Conservation (phyloP, 257 asterid genomes). For the Solanum chilense region DNA sequence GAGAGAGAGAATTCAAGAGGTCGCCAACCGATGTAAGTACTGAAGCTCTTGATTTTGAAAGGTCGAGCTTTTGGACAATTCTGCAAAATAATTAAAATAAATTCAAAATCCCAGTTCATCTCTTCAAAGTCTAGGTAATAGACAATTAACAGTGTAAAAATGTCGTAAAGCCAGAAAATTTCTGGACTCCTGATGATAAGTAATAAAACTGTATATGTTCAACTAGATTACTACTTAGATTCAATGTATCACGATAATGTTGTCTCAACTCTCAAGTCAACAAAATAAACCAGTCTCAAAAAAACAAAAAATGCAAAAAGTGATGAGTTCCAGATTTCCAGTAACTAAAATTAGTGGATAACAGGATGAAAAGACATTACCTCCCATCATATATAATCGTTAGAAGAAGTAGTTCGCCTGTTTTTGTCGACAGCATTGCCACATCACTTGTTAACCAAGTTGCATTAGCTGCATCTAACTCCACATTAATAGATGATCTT, state of each 20-base stretch:
- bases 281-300: background rate
- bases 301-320: background rate
- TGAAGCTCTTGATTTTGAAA: constrained; percentile 94
- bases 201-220: background rate
- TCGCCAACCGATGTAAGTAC: constrained; percentile 85
- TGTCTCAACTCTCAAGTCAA: background rate
- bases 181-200: background rate
- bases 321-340: background rate
- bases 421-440: constrained; percentile 82
- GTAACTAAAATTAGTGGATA: background rate
- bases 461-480: constrained; percentile 90
- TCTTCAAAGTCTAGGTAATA: background rate
- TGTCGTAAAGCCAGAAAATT: background rate
- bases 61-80: constrained; percentile 88
- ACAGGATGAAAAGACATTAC: constrained; percentile 21
- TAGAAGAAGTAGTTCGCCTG: constrained; percentile 89
- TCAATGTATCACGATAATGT: background rate
- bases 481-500: constrained; percentile 66
- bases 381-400: constrained; percentile 92
- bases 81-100: constrained; percentile 28
- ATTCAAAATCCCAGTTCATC: background rate
- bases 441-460: constrained; percentile 93
- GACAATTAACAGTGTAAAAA: background rate
- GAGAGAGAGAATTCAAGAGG: background rate
- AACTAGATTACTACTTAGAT: background rate